These are phyloP conservation scores for Carex cristatella DNA, from an alignment of 176 grass and related monocot genomes.

Conservation along the genomic window DNA sequence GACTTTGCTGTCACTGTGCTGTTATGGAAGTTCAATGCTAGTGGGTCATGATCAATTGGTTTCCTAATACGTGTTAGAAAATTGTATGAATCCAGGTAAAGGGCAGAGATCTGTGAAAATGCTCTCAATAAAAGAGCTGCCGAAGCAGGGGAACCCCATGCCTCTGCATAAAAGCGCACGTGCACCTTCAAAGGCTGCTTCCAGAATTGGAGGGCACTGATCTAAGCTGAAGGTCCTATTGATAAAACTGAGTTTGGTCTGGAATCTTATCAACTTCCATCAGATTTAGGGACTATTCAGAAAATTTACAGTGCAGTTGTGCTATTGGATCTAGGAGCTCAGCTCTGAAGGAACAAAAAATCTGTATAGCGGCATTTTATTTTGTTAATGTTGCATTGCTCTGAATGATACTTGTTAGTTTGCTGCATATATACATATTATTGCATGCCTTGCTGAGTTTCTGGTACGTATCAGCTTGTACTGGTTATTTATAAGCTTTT, in stretches of 20 bases:
- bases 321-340: no score
- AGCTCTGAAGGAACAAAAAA: no score
- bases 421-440: background rate
- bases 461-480: no score
- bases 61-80: background rate
- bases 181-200: background rate
- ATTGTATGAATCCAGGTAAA: background rate
- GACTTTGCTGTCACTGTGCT: background rate
- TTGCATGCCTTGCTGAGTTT: no score
- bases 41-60: background rate
- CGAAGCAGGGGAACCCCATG: background rate
- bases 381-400: no score
- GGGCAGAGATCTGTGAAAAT: background rate
- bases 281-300: no score
- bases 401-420: background rate
- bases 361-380: no score
- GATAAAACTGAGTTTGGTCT: no score
- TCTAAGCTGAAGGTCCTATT: background rate
- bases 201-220: background rate
- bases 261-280: no score
- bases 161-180: background rate
- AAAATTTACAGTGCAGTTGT: no score
- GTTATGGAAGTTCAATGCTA: background rate
- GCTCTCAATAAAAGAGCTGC: background rate
- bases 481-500: no score